Evolutionary conservation across 768 basidiomycete species (phyloP).

Genomic region (Lactarius hatsudake): DNA sequence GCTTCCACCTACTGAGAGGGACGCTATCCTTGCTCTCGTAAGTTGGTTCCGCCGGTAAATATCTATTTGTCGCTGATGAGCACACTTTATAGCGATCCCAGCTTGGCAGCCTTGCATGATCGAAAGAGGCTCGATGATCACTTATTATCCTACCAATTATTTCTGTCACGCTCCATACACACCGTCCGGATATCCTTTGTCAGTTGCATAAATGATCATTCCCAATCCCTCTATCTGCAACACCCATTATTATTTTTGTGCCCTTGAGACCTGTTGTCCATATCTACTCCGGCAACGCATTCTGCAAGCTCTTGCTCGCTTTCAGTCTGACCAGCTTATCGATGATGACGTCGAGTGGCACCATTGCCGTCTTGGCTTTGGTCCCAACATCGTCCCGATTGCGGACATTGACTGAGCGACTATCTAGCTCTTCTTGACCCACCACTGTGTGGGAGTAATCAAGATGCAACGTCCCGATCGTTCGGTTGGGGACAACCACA

Average conservation of each 20-base stretch:
- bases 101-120: constrained; percentile 23
- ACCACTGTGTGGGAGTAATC: constrained; percentile 58
- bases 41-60: constrained; percentile 3
- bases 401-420: constrained; percentile 87
- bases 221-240: background rate
- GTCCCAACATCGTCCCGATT: constrained; percentile 92
- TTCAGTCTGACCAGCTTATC: constrained; percentile 73
- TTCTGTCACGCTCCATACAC: background rate
- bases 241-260: background rate
- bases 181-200: background rate
- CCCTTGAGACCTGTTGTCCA: constrained; percentile 9
- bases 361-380: constrained; percentile 75
- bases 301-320: constrained; percentile 49
- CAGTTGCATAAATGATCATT: background rate
- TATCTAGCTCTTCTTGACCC: constrained; percentile 87
- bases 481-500: background rate
- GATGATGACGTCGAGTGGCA: constrained; percentile 67
- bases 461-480: background rate
- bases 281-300: constrained; percentile 43
- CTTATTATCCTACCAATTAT: background rate
- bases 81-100: constrained; percentile 18
- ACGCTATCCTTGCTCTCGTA: constrained; percentile 51
- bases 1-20: constrained; percentile 73
- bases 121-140: no score
- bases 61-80: background rate